Conservation (phyloP, 352 stramenopile genomes). For the Thalassiosira exigua region DNA sequence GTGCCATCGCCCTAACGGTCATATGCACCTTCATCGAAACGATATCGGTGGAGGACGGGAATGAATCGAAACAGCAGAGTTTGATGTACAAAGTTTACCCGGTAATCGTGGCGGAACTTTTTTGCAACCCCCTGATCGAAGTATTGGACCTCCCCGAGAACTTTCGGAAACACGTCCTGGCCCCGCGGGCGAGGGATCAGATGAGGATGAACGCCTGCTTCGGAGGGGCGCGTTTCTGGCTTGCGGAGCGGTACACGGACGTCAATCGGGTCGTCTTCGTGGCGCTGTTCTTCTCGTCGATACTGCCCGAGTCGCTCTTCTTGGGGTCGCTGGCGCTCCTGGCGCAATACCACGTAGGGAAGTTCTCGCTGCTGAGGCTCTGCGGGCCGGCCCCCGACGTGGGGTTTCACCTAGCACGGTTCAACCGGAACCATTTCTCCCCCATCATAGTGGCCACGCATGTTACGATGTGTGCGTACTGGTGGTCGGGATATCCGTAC, state of each 20-base stretch:
- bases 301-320: slow-evolving; percentile 37
- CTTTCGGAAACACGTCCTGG: slow-evolving; percentile 65
- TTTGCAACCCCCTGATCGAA: slow-evolving; percentile 41
- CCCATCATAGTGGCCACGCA: slow-evolving; percentile 19
- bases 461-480: slow-evolving; percentile 34
- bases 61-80: not conserved
- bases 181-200: slow-evolving; percentile 54
- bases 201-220: slow-evolving; percentile 70
- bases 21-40: slow-evolving; percentile 24
- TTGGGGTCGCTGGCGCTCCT: slow-evolving; percentile 22
- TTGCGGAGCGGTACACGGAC: slow-evolving; percentile 71
- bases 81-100: slow-evolving; percentile 35
- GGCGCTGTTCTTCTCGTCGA: slow-evolving; percentile 38
- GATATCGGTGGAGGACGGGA: slow-evolving; percentile 15
- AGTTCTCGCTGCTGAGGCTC: slow-evolving; percentile 48
- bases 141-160: slow-evolving; percentile 51
- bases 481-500: slow-evolving; percentile 57
- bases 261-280: slow-evolving; percentile 51
- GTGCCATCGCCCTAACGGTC: slow-evolving; percentile 5
- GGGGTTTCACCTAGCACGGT: slow-evolving; percentile 18
- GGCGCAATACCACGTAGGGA: slow-evolving; percentile 42
- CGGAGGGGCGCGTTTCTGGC: slow-evolving; percentile 53
- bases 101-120: slow-evolving; percentile 46
- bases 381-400: slow-evolving; percentile 33
- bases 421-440: slow-evolving; percentile 47